A percentile compares a stretch with the other conserved stretches of the same genome.
Evolutionary conservation across 208 protist genomes (phyloP).

Genomic region (Naegleria fowleri): DNA sequence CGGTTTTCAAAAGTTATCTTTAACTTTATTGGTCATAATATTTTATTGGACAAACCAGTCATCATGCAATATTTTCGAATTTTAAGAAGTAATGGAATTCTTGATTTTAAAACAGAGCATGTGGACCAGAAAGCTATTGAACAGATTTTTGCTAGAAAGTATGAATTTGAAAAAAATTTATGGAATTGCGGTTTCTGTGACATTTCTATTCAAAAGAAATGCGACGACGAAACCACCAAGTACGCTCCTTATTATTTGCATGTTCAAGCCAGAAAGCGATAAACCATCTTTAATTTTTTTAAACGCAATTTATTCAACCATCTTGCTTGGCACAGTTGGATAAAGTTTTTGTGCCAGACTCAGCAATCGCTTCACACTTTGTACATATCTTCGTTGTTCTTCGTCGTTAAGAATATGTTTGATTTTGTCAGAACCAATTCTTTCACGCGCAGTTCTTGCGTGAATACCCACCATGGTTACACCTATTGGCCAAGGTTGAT

Average conservation of each 20-base stretch:
- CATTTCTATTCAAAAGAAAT: not conserved
- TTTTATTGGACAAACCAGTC: not conserved
- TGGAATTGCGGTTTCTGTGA: not conserved
- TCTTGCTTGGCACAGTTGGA: not conserved
- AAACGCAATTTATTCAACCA: not conserved
- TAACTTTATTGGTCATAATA: not conserved
- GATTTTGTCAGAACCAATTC: constrained; percentile 35
- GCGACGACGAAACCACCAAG: not conserved
- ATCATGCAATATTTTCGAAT: not conserved
- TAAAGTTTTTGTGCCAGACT: constrained; percentile 30
- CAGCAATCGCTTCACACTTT: constrained; percentile 41
- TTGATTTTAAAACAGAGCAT: not conserved
- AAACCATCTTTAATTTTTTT: not conserved
- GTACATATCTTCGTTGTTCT: constrained; percentile 42
- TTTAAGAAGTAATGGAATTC: not conserved
- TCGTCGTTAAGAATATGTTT: constrained; percentile 42
- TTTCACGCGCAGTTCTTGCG: constrained; percentile 34
- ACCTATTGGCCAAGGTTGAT: constrained; percentile 45
- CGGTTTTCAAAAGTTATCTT: not conserved
- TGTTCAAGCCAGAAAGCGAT: not conserved
- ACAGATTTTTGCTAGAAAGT: not conserved
- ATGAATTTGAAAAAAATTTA: not conserved
- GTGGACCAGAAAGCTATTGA: not conserved
- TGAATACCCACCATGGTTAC: constrained; percentile 42
- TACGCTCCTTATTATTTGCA: not conserved